Percentiles rank a stretch among this genome's conserved stretches.
These are phyloP conservation scores for Ophiostoma sp. DNA, from an alignment of 2,329 filamentous ascomycete species.

Conservation along the genomic window DNA sequence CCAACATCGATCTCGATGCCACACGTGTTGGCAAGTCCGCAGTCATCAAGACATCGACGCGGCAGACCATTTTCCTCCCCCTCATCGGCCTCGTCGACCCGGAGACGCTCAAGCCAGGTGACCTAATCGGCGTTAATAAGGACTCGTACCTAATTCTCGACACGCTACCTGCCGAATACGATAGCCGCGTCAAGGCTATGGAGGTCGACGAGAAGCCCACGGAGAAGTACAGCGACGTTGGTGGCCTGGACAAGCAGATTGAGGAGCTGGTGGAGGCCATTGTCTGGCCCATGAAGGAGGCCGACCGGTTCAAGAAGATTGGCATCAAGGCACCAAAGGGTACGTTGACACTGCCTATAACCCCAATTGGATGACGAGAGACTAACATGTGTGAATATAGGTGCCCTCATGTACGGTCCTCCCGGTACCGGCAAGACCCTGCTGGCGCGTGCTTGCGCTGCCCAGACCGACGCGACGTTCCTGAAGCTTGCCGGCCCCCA, in stretches of 20 bases:
- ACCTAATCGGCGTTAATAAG: conserved; percentile 98
- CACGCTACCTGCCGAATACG: conserved; percentile 95
- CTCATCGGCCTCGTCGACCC: conserved; percentile 96
- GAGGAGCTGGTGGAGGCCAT: conserved; percentile 98
- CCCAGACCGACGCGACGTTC: conserved; percentile 97
- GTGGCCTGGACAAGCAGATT: conserved; percentile 97
- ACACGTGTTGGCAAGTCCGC: conserved; percentile 96
- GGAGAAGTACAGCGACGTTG: conserved; percentile 97
- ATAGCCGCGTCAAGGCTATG: conserved; percentile 99
- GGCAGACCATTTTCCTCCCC: conserved; percentile 97
- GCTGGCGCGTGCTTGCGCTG: conserved; percentile 90
- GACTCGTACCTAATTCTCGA: conserved; percentile 97
- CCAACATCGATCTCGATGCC: conserved; percentile 97
- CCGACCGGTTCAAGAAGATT: conserved; percentile 98
- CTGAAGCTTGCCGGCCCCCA: conserved; percentile 97
- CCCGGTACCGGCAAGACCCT: conserved; percentile 89
- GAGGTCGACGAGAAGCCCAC: conserved; percentile 99
- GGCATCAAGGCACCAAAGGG: conserved; percentile 99
- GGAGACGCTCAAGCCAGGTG: conserved; percentile 89
- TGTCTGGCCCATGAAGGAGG: conserved; percentile 99
- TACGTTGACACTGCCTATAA: conserved; percentile 44
- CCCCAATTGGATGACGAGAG: neutral
- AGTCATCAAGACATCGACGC: conserved; percentile 98
- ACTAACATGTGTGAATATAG: conserved; percentile 46
- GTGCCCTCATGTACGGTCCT: conserved; percentile 96